Evolutionary conservation across 495 filamentous ascomycete species (phyloP).

Genomic region (Aspergillus affinis): DNA sequence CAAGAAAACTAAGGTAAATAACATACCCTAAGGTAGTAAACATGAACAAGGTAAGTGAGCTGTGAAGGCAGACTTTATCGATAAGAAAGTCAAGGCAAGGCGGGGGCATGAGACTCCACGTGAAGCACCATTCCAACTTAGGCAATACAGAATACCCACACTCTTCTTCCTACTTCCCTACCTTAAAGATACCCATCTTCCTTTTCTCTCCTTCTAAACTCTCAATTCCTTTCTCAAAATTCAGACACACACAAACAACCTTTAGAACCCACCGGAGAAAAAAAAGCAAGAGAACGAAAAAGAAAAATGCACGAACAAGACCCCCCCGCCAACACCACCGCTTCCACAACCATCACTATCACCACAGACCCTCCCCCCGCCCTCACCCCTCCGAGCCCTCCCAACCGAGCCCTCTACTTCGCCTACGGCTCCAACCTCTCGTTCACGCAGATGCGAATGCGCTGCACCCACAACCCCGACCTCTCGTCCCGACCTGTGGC

Average conservation of each 20-base stretch:
- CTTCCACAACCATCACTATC: slow-evolving; percentile 11
- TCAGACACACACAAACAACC: too few relatives aligned
- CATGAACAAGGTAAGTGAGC: too few relatives aligned
- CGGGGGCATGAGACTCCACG: not conserved
- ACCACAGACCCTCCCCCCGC: slow-evolving; percentile 13
- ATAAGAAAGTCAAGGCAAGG: not conserved
- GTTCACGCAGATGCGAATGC: slow-evolving; percentile 60
- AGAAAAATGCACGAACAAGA: not conserved
- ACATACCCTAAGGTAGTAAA: too few relatives aligned
- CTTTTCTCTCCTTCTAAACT: too few relatives aligned
- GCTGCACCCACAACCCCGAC: slow-evolving; percentile 55
- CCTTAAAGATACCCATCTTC: too few relatives aligned
- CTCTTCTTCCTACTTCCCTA: too few relatives aligned
- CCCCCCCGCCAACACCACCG: not conserved
- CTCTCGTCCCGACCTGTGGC: slow-evolving; percentile 50
- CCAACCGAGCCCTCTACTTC: slow-evolving; percentile 62
- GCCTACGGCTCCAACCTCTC: slow-evolving; percentile 76
- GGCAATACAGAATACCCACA: not conserved
- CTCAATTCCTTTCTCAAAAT: too few relatives aligned
- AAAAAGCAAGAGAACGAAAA: not conserved
- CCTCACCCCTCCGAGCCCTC: slow-evolving; percentile 23
- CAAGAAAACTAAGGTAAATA: too few relatives aligned
- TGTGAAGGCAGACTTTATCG: too few relatives aligned
- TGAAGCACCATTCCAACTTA: not conserved
- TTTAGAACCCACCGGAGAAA: too few relatives aligned